These are phyloP conservation scores for Pythium apleroticum DNA, from an alignment of 352 stramenopile species.

Conservation along the genomic window DNA sequence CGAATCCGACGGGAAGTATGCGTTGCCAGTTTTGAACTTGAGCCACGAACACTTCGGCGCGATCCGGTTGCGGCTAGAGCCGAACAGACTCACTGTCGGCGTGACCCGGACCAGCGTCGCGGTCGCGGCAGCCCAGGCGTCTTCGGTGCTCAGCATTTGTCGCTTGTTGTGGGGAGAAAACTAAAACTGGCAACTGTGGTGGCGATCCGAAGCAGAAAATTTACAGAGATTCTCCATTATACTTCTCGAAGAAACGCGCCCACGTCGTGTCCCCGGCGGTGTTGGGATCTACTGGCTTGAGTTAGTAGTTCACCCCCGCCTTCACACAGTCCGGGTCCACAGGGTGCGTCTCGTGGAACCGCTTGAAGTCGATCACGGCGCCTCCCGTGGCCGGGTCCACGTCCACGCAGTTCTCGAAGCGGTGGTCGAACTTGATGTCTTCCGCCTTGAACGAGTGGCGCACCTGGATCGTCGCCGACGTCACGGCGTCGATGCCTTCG, in stretches of 20 bases:
- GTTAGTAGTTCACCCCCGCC: conserved; percentile 31
- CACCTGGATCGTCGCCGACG: conserved; percentile 93
- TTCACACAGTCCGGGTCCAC: conserved; percentile 58
- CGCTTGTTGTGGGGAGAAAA: too few species aligned
- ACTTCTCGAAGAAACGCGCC: too few species aligned
- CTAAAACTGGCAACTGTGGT: too few species aligned
- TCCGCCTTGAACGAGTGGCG: conserved; percentile 93
- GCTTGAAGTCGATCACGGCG: conserved; percentile 87
- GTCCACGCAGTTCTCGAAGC: conserved; percentile 92
- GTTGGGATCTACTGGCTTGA: not conserved
- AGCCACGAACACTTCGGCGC: too few species aligned
- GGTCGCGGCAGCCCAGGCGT: too few species aligned
- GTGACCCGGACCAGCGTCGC: too few species aligned
- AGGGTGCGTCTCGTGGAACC: conserved; percentile 81
- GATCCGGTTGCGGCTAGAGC: too few species aligned
- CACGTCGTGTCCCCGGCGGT: too few species aligned
- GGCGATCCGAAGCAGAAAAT: not conserved
- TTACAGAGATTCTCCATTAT: not conserved
- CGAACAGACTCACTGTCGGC: too few species aligned
- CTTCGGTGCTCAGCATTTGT: too few species aligned
- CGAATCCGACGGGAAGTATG: too few species aligned
- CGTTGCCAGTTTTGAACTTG: too few species aligned
- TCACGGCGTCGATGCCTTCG: conserved; percentile 95
- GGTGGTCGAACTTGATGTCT: conserved; percentile 93
- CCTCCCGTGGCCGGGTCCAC: conserved; percentile 70